Evolutionary conservation across 352 stramenopile species (phyloP).

Genomic region (Globisporangium paddicum): DNA sequence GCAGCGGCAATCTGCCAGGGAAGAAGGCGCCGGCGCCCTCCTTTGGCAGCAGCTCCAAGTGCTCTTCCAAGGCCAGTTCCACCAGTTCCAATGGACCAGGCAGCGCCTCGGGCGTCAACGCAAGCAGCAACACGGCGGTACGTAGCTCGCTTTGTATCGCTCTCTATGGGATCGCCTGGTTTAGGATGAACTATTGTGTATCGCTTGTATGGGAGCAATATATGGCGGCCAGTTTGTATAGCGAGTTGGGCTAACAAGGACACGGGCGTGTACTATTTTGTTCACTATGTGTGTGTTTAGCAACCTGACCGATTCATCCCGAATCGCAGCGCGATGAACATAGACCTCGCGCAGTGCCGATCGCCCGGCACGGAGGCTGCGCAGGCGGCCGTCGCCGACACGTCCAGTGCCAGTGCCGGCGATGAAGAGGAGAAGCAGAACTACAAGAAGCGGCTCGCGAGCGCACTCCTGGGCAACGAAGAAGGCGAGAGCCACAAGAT

Average conservation of each 20-base stretch:
- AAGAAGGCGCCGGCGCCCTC: constrained; percentile 23
- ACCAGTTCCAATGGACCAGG: constrained; percentile 3
- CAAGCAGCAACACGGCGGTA: constrained; percentile 12
- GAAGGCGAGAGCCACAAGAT: constrained; percentile 90
- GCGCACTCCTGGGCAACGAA: constrained; percentile 73
- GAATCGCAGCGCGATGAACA: constrained; percentile 83
- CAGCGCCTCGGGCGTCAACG: constrained; percentile 19
- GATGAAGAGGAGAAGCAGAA: constrained; percentile 76
- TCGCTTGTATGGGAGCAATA: not conserved
- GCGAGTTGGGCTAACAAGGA: not conserved
- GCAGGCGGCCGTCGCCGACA: constrained; percentile 23
- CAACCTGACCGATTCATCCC: constrained; percentile 79
- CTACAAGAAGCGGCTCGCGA: constrained; percentile 80
- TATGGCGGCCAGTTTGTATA: not conserved
- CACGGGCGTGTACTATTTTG: not conserved
- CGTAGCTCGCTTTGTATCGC: not conserved
- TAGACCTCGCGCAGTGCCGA: constrained; percentile 72
- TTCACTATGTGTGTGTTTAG: constrained; percentile 15
- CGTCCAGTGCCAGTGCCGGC: constrained; percentile 6
- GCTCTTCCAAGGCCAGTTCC: constrained; percentile 6
- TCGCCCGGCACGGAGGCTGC: constrained; percentile 49
- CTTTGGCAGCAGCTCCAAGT: constrained; percentile 3
- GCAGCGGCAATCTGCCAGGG: constrained; percentile 21
- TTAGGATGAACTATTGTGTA: not conserved
- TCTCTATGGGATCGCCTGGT: not conserved